A percentile compares a stretch with the other conserved stretches of the same genome.
Evolutionary conservation across 1,139 yeast genomes (phyloP).

Genomic region (Suhomyces panamericanus): DNA sequence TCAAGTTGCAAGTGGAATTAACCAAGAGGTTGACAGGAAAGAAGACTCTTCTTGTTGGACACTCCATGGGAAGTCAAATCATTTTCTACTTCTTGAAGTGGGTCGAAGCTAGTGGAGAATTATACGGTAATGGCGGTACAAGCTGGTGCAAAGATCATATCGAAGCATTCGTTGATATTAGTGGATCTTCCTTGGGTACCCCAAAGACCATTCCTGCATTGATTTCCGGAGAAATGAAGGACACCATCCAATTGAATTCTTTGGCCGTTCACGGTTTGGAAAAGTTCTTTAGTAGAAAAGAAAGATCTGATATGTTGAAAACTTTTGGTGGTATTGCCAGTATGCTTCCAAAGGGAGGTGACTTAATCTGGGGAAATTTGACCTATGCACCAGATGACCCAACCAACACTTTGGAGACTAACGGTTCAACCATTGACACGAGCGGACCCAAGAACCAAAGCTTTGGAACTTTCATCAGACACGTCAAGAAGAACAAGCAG

Average conservation of each 20-base stretch:
- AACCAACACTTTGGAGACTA: conserved; percentile 31
- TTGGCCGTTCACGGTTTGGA: conserved; percentile 93
- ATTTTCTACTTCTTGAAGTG: conserved; percentile 87
- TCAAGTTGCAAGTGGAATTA: conserved; percentile 72
- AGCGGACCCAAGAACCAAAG: conserved; percentile 43
- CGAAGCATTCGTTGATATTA: conserved; percentile 77
- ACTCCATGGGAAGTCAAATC: conserved; percentile 95
- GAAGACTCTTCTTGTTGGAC: conserved; percentile 80
- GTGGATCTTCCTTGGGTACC: conserved; percentile 88
- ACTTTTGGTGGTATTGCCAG: conserved; percentile 93
- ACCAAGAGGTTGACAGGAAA: conserved; percentile 52
- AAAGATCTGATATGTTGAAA: conserved; percentile 80
- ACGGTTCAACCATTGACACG: conserved; percentile 23
- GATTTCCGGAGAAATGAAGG: conserved; percentile 96
- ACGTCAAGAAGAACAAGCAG: conserved; percentile 22
- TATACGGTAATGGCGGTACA: conserved; percentile 84
- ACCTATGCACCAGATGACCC: conserved; percentile 63
- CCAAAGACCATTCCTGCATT: conserved; percentile 92
- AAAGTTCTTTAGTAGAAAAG: conserved; percentile 85
- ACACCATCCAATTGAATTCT: conserved; percentile 90
- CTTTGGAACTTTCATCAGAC: conserved; percentile 73
- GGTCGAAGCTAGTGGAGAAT: conserved; percentile 85
- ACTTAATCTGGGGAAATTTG: conserved; percentile 78
- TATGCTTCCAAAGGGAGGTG: conserved; percentile 96
- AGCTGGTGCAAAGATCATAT: conserved; percentile 84